These are phyloP conservation scores for Cydonia oblonga DNA, from an alignment of 331 rosid genomes.

Conservation along the genomic window DNA sequence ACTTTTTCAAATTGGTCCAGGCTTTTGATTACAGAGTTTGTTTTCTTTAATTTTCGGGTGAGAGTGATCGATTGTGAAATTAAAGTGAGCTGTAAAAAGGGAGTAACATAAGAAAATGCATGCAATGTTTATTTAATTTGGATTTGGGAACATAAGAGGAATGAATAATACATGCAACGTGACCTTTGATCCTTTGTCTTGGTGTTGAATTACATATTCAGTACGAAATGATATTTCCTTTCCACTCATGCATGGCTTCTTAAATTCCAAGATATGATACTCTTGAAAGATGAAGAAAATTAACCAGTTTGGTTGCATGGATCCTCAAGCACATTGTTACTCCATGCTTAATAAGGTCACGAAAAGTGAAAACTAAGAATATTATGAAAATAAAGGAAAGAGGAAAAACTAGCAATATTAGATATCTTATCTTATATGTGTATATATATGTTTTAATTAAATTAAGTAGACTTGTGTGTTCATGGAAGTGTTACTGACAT, in stretches of 20 bases:
- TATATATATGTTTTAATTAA: too few relatives aligned
- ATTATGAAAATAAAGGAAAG: background rate
- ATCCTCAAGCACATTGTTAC: too few relatives aligned
- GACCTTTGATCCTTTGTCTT: background rate
- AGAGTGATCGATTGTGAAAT: conserved; percentile 16
- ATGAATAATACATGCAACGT: background rate
- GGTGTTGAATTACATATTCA: background rate
- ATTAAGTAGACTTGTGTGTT: too few relatives aligned
- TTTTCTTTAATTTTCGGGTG: conserved; percentile 6
- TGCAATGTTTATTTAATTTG: conserved; percentile 9
- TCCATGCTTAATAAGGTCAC: background rate
- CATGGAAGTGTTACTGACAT: too few relatives aligned
- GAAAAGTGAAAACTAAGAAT: background rate
- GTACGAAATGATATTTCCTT: background rate
- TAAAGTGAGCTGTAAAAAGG: background rate
- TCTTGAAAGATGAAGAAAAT: background rate
- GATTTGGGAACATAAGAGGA: background rate
- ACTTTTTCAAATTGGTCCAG: too few relatives aligned
- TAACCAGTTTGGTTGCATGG: background rate
- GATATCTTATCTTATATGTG: background rate
- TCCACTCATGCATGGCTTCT: background rate
- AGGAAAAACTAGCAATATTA: background rate
- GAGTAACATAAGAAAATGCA: conserved; percentile 15
- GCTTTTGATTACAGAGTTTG: conserved; percentile 1
- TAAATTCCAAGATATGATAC: background rate